Evolutionary conservation across 1,284 basidiomycete species (phyloP).

Genomic region (Apiotrichum laibachii): DNA sequence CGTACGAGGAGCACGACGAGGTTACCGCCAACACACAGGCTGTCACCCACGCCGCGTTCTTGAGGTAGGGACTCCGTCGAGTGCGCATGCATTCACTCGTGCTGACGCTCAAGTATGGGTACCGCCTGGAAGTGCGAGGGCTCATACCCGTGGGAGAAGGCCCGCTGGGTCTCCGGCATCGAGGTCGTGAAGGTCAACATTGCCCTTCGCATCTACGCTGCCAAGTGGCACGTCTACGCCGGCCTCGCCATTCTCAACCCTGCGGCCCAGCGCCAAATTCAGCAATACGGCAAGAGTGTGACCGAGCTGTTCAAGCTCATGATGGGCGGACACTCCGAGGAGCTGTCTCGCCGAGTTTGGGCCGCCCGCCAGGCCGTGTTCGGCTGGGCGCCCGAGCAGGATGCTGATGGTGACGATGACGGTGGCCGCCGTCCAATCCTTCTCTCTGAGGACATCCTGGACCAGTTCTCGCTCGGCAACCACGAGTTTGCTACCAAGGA

Average conservation of each 20-base stretch:
- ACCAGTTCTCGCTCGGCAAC: conserved; percentile 79
- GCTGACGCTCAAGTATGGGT: conserved; percentile 71
- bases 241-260: conserved; percentile 96
- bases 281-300: conserved; percentile 79
- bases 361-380: conserved; percentile 77
- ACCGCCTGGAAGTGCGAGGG: conserved; percentile 82
- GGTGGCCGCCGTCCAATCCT: conserved; percentile 64
- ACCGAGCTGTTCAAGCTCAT: conserved; percentile 95
- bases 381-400: conserved; percentile 52
- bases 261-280: conserved; percentile 81
- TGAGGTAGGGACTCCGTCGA: conserved; percentile 61
- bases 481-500: conserved; percentile 51
- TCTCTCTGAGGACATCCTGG: conserved; percentile 79
- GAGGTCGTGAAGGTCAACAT: conserved; percentile 99
- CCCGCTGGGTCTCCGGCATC: conserved; percentile 92
- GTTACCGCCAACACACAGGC: conserved; percentile 98
- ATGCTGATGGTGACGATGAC: conserved; percentile 37
- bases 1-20: conserved; percentile 91
- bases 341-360: conserved; percentile 70
- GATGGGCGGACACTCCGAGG: conserved; percentile 71
- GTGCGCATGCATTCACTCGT: no score
- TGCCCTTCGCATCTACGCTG: conserved; percentile 90
- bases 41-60: conserved; percentile 94
- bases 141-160: conserved; percentile 91
- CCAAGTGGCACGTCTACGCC: conserved; percentile 99